These are phyloP conservation scores for Populus hybrid DNA, from an alignment of 441 rosid genomes.

Conservation along the genomic window DNA sequence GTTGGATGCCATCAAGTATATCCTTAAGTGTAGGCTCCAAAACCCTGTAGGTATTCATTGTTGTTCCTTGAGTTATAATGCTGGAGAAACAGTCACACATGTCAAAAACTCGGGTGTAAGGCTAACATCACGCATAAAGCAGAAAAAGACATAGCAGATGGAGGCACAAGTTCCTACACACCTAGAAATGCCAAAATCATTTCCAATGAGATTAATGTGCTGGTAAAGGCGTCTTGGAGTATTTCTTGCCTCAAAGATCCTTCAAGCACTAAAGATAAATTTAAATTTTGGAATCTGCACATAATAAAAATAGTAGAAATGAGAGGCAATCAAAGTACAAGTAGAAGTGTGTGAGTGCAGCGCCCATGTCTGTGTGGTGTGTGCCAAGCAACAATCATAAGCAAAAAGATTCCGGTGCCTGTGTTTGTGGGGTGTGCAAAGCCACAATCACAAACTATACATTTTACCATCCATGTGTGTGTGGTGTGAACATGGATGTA, in stretches of 20 bases:
- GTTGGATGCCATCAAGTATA: conserved; percentile 57
- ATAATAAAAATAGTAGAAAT: background rate
- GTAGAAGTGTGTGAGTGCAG: background rate
- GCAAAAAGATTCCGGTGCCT: too few species aligned
- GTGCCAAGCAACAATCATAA: too few species aligned
- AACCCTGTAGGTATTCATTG: conserved; percentile 42
- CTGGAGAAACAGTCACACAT: conserved; percentile 19
- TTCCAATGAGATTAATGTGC: background rate
- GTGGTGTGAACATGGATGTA: too few species aligned
- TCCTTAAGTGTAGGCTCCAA: conserved; percentile 57
- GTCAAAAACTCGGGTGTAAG: conserved; percentile 17
- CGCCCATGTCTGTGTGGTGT: too few species aligned
- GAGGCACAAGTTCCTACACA: background rate
- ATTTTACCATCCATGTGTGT: too few species aligned
- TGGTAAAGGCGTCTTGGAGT: background rate
- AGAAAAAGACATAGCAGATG: conserved; percentile 1
- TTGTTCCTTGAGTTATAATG: conserved; percentile 20
- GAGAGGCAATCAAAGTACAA: background rate
- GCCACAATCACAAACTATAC: too few species aligned
- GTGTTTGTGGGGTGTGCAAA: too few species aligned
- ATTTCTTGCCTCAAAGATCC: background rate
- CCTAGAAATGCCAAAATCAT: conserved; percentile 6
- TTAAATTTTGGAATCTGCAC: conserved; percentile 1
- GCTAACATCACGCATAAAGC: background rate
- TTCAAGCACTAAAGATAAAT: background rate